phyloP scores from a whole-genome alignment of 139 green algal species.

The Raphidocelis subcapitata region DNA sequence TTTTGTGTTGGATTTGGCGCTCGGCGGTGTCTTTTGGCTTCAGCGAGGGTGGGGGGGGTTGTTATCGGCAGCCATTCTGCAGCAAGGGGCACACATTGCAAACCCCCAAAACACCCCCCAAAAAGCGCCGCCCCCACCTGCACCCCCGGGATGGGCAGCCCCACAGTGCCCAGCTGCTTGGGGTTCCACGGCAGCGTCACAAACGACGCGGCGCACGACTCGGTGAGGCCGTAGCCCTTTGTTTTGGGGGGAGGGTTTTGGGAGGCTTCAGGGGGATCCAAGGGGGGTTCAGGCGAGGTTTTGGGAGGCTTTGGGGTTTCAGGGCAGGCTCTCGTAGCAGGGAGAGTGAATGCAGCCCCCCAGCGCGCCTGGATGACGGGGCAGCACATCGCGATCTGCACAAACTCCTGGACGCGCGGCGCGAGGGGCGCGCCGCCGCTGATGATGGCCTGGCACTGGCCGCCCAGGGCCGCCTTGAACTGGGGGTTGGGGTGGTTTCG shows the following conservation, averaged over 20 bases:
- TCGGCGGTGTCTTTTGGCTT: too few relatives aligned
- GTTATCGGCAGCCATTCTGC: too few relatives aligned
- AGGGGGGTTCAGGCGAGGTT: too few relatives aligned
- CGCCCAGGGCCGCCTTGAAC: constrained; percentile 62
- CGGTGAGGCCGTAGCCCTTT: constrained; percentile 92
- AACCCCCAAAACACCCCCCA: background rate
- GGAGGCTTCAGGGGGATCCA: constrained; percentile 61
- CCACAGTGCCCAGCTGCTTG: constrained; percentile 61
- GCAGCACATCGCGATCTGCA: constrained; percentile 73
- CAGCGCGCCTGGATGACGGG: constrained; percentile 61
- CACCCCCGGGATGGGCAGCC: constrained; percentile 62
- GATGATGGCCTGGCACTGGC: constrained; percentile 63
- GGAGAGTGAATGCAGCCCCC: too few relatives aligned
- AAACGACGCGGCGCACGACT: constrained; percentile 83
- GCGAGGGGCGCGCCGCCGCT: constrained; percentile 84
- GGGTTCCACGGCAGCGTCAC: constrained; percentile 39
- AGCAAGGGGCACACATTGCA: too few relatives aligned
- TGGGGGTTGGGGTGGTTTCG: background rate
- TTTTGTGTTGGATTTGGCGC: too few relatives aligned
- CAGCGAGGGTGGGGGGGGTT: too few relatives aligned
- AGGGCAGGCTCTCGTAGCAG: too few relatives aligned
- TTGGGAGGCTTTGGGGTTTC: too few relatives aligned
- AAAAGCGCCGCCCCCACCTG: constrained; percentile 62
- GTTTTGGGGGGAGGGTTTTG: too few relatives aligned
- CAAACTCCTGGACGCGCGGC: constrained; percentile 83